Percentiles rank a stretch among this genome's conserved stretches.
Conservation (phyloP, 2,329 filamentous ascomycete species). For the Neofusicoccum parvum region DNA sequence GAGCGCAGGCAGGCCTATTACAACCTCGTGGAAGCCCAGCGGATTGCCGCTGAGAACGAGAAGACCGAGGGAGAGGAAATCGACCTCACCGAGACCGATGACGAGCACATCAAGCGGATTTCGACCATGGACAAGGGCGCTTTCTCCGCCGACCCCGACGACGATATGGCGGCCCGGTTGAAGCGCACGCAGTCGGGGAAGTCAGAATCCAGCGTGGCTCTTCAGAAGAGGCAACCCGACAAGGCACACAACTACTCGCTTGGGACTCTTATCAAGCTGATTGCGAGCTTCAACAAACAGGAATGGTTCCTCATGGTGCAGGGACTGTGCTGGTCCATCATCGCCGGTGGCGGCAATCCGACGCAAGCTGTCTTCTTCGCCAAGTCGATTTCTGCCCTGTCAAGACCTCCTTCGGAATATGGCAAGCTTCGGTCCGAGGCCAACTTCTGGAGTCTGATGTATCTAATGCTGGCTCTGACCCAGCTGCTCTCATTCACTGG, state of each 20-base stretch:
- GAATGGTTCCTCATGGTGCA: slow-evolving; percentile 73
- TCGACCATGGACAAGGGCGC: slow-evolving; percentile 31
- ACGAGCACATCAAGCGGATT: slow-evolving; percentile 33
- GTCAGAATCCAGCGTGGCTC: slow-evolving; percentile 68
- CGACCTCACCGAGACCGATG: slow-evolving; percentile 31
- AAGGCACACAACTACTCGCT: slow-evolving; percentile 64
- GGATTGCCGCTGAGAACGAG: slow-evolving; percentile 66
- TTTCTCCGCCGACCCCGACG: slow-evolving; percentile 59
- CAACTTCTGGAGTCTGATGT: slow-evolving; percentile 89
- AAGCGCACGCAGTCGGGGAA: slow-evolving; percentile 55
- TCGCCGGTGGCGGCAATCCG: slow-evolving; percentile 81
- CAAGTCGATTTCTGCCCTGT: slow-evolving; percentile 77
- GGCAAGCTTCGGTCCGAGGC: slow-evolving; percentile 66
- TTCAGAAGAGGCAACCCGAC: slow-evolving; percentile 55
- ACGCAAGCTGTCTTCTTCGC: slow-evolving; percentile 80
- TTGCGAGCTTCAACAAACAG: slow-evolving; percentile 74
- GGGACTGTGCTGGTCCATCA: slow-evolving; percentile 72
- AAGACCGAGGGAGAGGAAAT: slow-evolving; percentile 56
- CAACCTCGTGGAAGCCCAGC: slow-evolving; percentile 81
- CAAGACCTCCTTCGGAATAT: slow-evolving; percentile 56
- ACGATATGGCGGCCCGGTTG: slow-evolving; percentile 59
- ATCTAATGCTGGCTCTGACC: slow-evolving; percentile 76
- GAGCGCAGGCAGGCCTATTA: slow-evolving; percentile 71
- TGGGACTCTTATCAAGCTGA: slow-evolving; percentile 76
- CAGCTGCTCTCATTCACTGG: slow-evolving; percentile 65